Percentiles rank a stretch among this genome's conserved stretches.
phyloP scores from a whole-genome alignment of 768 basidiomycete species.

The Clitopilus passeckerianus region DNA sequence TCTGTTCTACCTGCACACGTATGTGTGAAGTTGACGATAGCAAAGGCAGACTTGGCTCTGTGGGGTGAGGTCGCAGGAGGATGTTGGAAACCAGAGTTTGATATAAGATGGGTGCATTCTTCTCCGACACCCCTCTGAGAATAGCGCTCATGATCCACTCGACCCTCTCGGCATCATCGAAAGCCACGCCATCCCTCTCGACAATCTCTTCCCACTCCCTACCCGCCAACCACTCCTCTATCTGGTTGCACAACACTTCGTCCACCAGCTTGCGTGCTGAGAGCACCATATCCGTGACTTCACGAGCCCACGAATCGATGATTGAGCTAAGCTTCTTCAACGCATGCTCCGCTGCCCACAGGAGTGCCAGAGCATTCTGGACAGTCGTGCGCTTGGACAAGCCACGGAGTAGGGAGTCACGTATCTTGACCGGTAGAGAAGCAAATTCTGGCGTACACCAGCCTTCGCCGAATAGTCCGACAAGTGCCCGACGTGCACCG shows the following conservation, averaged over 20 bases:
- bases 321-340: slow-evolving; percentile 45
- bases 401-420: slow-evolving; percentile 68
- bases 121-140: slow-evolving; percentile 56
- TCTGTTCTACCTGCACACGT: slow-evolving; percentile 68
- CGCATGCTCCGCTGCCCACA: slow-evolving; percentile 64
- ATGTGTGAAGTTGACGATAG: slow-evolving; percentile 67
- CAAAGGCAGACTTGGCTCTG: slow-evolving; percentile 54
- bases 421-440: slow-evolving; percentile 54
- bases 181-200: slow-evolving; percentile 65
- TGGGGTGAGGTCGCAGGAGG: slow-evolving; percentile 61
- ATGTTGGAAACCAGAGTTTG: slow-evolving; percentile 78
- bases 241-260: slow-evolving; percentile 51
- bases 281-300: slow-evolving; percentile 62
- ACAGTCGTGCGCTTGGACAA: slow-evolving; percentile 67
- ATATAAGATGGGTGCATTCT: slow-evolving; percentile 66
- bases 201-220: slow-evolving; percentile 73
- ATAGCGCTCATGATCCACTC: slow-evolving; percentile 70
- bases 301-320: slow-evolving; percentile 71
- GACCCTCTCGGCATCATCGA: slow-evolving; percentile 76
- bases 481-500: slow-evolving; percentile 69
- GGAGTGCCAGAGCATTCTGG: slow-evolving; percentile 58
- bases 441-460: slow-evolving; percentile 88
- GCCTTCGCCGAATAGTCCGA: slow-evolving; percentile 82
- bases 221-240: slow-evolving; percentile 62
- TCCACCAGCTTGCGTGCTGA: slow-evolving; percentile 58